Conservation (phyloP, 352 stramenopile species). For the Thalassiosira mediterranea region DNA sequence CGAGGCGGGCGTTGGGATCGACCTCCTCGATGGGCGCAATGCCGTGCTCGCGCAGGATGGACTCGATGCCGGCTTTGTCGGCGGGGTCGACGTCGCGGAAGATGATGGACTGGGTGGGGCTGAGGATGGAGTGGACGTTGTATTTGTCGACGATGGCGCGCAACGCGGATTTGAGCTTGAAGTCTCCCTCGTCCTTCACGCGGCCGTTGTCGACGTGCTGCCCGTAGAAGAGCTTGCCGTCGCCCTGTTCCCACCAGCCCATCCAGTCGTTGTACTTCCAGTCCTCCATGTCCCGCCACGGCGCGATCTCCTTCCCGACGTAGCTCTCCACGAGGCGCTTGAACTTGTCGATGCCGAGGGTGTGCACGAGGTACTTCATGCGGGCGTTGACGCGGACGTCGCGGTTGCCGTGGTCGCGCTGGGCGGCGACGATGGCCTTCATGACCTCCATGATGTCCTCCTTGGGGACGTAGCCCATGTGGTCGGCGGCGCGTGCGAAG, state of each 20-base stretch:
- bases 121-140: constrained; percentile 92
- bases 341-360: constrained; percentile 94
- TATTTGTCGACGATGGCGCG: constrained; percentile 92
- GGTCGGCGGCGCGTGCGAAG: constrained; percentile 94
- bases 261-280: constrained; percentile 91
- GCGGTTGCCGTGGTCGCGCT: constrained; percentile 96
- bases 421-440: constrained; percentile 93
- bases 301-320: constrained; percentile 85
- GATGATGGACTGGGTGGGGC: constrained; percentile 95
- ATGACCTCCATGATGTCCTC: constrained; percentile 91
- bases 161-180: constrained; percentile 89
- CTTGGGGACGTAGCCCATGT: constrained; percentile 94
- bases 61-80: constrained; percentile 90
- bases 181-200: constrained; percentile 92
- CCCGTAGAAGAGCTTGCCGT: constrained; percentile 89
- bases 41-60: constrained; percentile 90
- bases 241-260: constrained; percentile 89
- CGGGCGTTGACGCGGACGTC: constrained; percentile 95
- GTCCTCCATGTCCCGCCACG: constrained; percentile 77
- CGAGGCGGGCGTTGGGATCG: constrained; percentile 82
- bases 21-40: constrained; percentile 88
- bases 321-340: constrained; percentile 92
- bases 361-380: constrained; percentile 99
- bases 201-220: constrained; percentile 93
- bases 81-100: constrained; percentile 91